Evolutionary conservation across 768 basidiomycete species (phyloP), one percentile per base, ranked within the genome.

Genomic region (Kwoniella pini): DNA sequence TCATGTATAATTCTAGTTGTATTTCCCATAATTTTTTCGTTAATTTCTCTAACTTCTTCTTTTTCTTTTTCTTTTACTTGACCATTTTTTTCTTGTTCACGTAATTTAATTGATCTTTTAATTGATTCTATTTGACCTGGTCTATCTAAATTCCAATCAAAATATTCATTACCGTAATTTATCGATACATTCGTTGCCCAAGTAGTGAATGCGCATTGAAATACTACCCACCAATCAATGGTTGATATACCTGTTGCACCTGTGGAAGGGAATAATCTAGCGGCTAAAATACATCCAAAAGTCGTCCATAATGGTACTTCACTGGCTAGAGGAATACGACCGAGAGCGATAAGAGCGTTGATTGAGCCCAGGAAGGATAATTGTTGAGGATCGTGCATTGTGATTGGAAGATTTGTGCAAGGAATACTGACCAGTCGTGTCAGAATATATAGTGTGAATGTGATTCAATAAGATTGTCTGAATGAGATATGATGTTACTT

Each of bases 151-250:
- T 67, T 53, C 56, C 58, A 70, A 48, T 70, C 69, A 48, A 70
- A 70, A 28, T 67, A 70, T 42, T 70, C 69, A 51, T 70, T 70
- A 2, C 62, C 69, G 26, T 67, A 70, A 42, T 70, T 70, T 52
- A 70, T 70, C n/a, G 58, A 48, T 24, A 70, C 45, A 28, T 70
- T 70, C 17, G 69, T 70, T 0, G 65, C 69, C 69, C 69, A 70
- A 11, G 58, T 60, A 11, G 64, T 63, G 17, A 70, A 50, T 30
- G 63, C 61, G 39, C 62, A 67, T 28, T 67, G 65, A 2, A 62
- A n/a, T 3, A 62, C 43, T 2, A 54, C 62, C 62, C 57, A 63
- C 57, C 57, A 63, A 39, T 67, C 57, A 24, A 67, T 44, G 21
- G 24, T 44, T 2, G 39, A 36, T 10, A 57, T 24, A 12, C 40